phyloP scores from a whole-genome alignment of 23 red algal genomes.

The Cyanidiococcus yangmingshanensis region DNA sequence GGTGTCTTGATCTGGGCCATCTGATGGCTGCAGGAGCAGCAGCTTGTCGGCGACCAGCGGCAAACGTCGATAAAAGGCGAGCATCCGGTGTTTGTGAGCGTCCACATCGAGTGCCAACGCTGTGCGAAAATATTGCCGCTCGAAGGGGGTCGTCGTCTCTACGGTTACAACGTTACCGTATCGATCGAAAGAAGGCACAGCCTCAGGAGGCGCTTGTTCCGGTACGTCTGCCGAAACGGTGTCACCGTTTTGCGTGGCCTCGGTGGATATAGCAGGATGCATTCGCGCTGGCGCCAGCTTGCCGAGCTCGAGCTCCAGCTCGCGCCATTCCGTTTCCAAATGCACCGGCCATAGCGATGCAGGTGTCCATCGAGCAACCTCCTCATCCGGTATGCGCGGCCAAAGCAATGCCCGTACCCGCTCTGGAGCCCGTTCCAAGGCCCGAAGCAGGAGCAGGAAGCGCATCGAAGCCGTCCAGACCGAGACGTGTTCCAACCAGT shows the following conservation, averaged over 20 bases:
- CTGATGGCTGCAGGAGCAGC: not conserved
- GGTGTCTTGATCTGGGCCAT: not conserved
- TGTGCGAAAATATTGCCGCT: not conserved
- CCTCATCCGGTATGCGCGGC: constrained; percentile 22
- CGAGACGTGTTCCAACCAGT: constrained; percentile 71
- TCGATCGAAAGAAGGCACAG: not conserved
- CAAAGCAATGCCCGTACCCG: constrained; percentile 59
- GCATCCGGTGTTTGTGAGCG: not conserved
- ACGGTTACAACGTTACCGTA: not conserved
- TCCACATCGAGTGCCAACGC: not conserved
- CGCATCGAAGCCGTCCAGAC: constrained; percentile 86
- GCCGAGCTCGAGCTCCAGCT: constrained; percentile 68
- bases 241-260: not conserved
- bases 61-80: not conserved
- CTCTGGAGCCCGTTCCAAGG: constrained; percentile 67
- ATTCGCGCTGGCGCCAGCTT: constrained; percentile 54
- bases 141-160: constrained; percentile 2
- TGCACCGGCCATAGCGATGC: constrained; percentile 75
- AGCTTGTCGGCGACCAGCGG: not conserved
- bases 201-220: not conserved
- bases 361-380: constrained; percentile 49
- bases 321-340: constrained; percentile 62
- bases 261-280: not conserved
- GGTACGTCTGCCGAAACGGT: not conserved
- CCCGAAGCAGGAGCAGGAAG: constrained; percentile 66